Evolutionary conservation across 768 basidiomycete genomes (phyloP).

Genomic region (Lentinula guzmanii): DNA sequence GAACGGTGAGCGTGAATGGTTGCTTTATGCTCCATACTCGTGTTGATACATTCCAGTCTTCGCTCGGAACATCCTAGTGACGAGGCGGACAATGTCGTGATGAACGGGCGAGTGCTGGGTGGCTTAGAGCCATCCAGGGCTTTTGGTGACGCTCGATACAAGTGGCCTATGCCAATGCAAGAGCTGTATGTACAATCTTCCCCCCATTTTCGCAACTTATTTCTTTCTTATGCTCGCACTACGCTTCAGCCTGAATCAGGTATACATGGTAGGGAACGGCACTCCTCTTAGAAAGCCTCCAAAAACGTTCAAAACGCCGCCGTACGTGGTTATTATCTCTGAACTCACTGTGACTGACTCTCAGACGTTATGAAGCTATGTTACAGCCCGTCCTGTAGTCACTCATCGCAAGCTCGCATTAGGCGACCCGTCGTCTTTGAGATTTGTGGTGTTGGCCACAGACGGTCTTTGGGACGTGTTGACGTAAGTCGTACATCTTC

Average conservation of each 20-base stretch:
- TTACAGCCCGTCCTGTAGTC: conserved; percentile 77
- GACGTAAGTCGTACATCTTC: conserved; percentile 25
- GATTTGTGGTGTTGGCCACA: conserved; percentile 87
- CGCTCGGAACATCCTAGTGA: conserved; percentile 77
- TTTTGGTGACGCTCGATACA: conserved; percentile 88
- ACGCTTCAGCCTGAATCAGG: conserved; percentile 46
- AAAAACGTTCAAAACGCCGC: conserved; percentile 71
- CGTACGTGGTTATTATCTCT: conserved; percentile 38
- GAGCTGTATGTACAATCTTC: conserved; percentile 44
- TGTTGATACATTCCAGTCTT: conserved; percentile 39
- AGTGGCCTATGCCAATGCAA: conserved; percentile 74
- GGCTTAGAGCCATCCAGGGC: conserved; percentile 83
- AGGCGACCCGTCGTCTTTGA: conserved; percentile 32
- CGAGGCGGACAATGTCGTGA: conserved; percentile 69
- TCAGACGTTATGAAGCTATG: conserved; percentile 19
- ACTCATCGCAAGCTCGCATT: conserved; percentile 68
- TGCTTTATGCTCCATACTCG: background rate
- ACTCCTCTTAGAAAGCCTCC: conserved; percentile 55
- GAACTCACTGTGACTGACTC: background rate
- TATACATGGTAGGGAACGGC: conserved; percentile 62
- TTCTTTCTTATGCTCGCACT: background rate
- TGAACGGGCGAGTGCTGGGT: conserved; percentile 78
- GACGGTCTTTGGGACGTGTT: conserved; percentile 77
- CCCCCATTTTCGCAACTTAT: too few relatives aligned
- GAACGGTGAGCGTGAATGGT: conserved; percentile 50